Evolutionary conservation across 257 asterid genomes (phyloP).

Genomic region (Lantana camara): DNA sequence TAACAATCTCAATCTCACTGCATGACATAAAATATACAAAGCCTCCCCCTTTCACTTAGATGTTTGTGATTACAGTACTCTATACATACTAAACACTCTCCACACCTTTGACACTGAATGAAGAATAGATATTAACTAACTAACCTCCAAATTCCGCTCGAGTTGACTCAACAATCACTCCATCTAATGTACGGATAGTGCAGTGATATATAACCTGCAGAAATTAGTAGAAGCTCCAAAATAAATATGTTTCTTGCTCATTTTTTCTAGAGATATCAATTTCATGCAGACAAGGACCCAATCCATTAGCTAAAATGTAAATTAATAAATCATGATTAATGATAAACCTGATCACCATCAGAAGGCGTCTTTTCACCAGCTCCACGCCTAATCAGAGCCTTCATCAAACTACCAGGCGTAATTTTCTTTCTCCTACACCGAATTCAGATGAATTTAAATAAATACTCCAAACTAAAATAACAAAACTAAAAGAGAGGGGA

Average conservation of each 20-base stretch:
- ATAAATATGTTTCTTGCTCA: no score
- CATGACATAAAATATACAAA: neutral
- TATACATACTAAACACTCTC: neutral
- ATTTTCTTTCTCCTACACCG: slow-evolving; percentile 74
- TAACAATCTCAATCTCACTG: neutral
- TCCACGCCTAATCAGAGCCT: slow-evolving; percentile 92
- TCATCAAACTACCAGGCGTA: slow-evolving; percentile 92
- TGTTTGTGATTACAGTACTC: slow-evolving; percentile 6
- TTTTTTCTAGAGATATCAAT: no score
- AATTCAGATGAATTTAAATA: neutral
- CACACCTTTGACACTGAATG: neutral
- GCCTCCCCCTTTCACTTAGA: neutral
- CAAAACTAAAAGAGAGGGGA: neutral
- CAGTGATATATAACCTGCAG: slow-evolving; percentile 85
- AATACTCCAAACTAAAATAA: neutral
- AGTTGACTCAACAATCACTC: slow-evolving; percentile 88
- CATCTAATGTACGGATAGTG: slow-evolving; percentile 83
- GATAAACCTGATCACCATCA: slow-evolving; percentile 86
- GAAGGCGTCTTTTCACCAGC: slow-evolving; percentile 69
- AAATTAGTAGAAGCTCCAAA: slow-evolving; percentile 26
- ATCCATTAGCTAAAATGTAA: neutral
- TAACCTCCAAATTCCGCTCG: slow-evolving; percentile 79
- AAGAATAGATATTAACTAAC: slow-evolving; percentile 7
- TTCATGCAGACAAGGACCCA: no score
- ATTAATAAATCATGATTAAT: slow-evolving; percentile 4